phyloP scores from a whole-genome alignment of 306 rosid species.

The Trifolium dubium region DNA sequence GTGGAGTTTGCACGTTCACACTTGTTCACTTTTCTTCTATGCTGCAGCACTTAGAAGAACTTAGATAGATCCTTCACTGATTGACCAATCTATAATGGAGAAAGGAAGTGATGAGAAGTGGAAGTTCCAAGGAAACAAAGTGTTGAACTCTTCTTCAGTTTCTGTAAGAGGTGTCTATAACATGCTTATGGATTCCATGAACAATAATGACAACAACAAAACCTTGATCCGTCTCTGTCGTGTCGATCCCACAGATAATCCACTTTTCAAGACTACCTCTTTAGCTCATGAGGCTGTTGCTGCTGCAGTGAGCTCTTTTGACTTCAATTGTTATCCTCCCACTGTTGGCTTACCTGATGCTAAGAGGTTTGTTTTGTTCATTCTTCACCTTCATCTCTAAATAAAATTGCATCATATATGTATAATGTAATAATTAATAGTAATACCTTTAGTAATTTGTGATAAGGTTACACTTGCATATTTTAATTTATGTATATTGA shows the following conservation, averaged over 20 bases:
- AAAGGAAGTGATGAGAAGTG: conserved; percentile 47
- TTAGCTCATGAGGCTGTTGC: conserved; percentile 47
- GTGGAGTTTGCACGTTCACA: conserved; percentile 4
- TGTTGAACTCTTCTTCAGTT: conserved; percentile 48
- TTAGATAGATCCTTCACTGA: background rate
- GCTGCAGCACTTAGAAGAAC: background rate
- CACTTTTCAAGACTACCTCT: conserved; percentile 43
- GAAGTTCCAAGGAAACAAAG: conserved; percentile 57
- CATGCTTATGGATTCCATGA: conserved; percentile 30
- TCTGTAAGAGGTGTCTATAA: conserved; percentile 57
- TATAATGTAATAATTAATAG: no score
- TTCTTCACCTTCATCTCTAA: no score
- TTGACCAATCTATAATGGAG: conserved; percentile 43
- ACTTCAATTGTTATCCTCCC: conserved; percentile 63
- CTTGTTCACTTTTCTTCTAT: background rate
- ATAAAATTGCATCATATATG: no score
- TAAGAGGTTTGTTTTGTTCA: conserved; percentile 50
- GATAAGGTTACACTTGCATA: no score
- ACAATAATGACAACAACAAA: conserved; percentile 39
- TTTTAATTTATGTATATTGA: no score
- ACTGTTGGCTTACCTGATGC: conserved; percentile 52
- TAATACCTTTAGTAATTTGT: no score
- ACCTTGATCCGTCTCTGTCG: conserved; percentile 49
- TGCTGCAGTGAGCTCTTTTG: conserved; percentile 46
- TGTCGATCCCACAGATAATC: conserved; percentile 60